These are phyloP conservation scores for Chaetoceros tenuissimus DNA, from an alignment of 108 stramenopile species.

Conservation along the genomic window DNA sequence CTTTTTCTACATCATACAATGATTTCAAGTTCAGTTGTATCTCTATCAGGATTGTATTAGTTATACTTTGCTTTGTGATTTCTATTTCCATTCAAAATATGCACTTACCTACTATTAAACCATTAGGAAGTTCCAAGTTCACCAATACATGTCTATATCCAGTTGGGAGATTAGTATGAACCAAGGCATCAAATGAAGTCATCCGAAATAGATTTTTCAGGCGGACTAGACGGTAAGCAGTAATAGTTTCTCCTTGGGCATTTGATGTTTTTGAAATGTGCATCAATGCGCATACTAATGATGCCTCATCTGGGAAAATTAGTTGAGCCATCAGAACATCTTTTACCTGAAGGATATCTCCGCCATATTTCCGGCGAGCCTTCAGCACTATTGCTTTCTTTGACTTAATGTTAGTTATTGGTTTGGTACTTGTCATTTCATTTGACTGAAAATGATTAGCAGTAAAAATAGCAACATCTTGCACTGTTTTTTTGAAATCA, in stretches of 20 bases:
- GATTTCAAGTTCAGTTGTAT: conserved; percentile 38
- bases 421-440: too few species aligned
- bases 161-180: conserved; percentile 23
- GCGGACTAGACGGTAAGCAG: conserved; percentile 13
- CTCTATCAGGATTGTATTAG: conserved; percentile 15
- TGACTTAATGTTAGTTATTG: conserved; percentile 21
- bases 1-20: conserved; percentile 23
- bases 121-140: conserved; percentile 20
- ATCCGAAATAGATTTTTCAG: conserved; percentile 37
- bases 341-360: conserved; percentile 32
- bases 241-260: neutral
- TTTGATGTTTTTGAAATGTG: neutral
- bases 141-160: conserved; percentile 43
- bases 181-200: conserved; percentile 6
- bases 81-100: neutral
- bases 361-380: conserved; percentile 33
- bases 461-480: too few species aligned
- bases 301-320: conserved; percentile 32
- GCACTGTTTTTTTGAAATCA: too few species aligned
- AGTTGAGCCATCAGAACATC: conserved; percentile 32
- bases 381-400: conserved; percentile 16
- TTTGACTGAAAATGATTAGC: too few species aligned
- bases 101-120: conserved; percentile 39
- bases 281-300: conserved; percentile 29
- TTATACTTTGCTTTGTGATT: neutral